These are phyloP conservation scores for Gynostemma pentaphyllum DNA, from an alignment of 306 rosid species.

Conservation along the genomic window DNA sequence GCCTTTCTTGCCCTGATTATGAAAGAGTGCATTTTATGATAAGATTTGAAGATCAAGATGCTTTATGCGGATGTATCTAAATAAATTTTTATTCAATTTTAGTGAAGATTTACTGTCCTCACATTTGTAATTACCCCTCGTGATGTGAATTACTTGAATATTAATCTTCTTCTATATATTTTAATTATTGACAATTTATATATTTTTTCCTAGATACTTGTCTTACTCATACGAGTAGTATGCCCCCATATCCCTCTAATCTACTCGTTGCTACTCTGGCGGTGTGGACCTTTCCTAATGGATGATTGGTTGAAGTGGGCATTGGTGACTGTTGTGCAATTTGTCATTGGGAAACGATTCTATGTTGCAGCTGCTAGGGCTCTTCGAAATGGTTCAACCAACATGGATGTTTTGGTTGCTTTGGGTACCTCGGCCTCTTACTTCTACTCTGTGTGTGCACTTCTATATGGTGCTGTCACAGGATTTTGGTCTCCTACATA, in stretches of 20 bases:
- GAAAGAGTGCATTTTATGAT: not conserved
- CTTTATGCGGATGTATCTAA: not conserved
- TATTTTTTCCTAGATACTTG: conserved; percentile 53
- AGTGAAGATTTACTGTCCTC: not conserved
- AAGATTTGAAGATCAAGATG: not conserved
- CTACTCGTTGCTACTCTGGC: conserved; percentile 62
- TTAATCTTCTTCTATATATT: not conserved
- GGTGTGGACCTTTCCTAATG: conserved; percentile 87
- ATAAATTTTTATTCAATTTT: not conserved
- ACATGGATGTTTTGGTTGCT: conserved; percentile 98
- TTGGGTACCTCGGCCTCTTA: conserved; percentile 97
- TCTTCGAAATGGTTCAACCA: conserved; percentile 88
- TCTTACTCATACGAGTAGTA: conserved; percentile 65
- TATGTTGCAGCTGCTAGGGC: conserved; percentile 92
- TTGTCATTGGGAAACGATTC: conserved; percentile 85
- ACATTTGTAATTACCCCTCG: not conserved
- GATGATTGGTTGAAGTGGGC: conserved; percentile 97
- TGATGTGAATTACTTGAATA: not conserved
- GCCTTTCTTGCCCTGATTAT: not conserved
- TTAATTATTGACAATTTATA: not conserved
- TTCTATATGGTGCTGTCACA: conserved; percentile 85
- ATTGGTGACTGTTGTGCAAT: conserved; percentile 82
- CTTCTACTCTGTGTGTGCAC: conserved; percentile 88
- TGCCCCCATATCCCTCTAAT: conserved; percentile 84
- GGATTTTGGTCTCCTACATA: conserved; percentile 95